Base-by-base conservation (phyloP, 2,329 filamentous ascomycete species). In the Emergomyces pasteurianus region DNA sequence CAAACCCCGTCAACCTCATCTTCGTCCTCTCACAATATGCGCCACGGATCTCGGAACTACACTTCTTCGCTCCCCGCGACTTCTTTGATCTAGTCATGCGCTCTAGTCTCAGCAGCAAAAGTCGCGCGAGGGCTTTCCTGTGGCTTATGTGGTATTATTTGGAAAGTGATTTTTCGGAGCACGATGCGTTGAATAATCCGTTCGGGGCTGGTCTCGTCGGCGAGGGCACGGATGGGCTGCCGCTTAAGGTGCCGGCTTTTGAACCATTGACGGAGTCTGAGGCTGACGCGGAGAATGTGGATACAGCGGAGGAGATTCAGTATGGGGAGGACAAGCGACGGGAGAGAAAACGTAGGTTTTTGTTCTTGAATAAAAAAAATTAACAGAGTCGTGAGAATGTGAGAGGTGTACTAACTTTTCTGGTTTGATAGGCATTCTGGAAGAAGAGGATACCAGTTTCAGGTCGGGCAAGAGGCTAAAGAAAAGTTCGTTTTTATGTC, bases 61-160 rank as follows among this genome's bases (percentile, higher is more conserved):
- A 99, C 74, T 97, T 99, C 72, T 87, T 88, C 12, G 82, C 86
- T 6, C 85, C 86, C 0, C 84, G 87, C 66, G 94, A 99, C 74
- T 97, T 99, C 73, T 95, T 96, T 73, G 94, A 99, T 69, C 82
- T 99, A 18, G 87, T 99, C 68, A 97, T 97, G 92, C 87, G 90
- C 70, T 86, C 87, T 1, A 87, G 89, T 28, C 82, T 90, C 63
- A 90, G 86, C 61, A 97, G 92, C 74, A 77, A 80, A 66, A 95
- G 90, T 63, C 84, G 94, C 64, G 92, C 94, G 0, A 86, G 79
- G 52, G 92, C 92, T 0, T 99, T 99, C 67, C 77, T 99, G 23
- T 99, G 94, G 94, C 79, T 99, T 64, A 95, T 99, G 86, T 99
- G 94, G 94, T 96, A 94, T 80, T 97, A 99, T 71, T 82, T 99